Evolutionary conservation across 768 basidiomycete genomes (phyloP), one percentile per base, ranked within the genome.

Genomic region (Boletellus ananas): DNA sequence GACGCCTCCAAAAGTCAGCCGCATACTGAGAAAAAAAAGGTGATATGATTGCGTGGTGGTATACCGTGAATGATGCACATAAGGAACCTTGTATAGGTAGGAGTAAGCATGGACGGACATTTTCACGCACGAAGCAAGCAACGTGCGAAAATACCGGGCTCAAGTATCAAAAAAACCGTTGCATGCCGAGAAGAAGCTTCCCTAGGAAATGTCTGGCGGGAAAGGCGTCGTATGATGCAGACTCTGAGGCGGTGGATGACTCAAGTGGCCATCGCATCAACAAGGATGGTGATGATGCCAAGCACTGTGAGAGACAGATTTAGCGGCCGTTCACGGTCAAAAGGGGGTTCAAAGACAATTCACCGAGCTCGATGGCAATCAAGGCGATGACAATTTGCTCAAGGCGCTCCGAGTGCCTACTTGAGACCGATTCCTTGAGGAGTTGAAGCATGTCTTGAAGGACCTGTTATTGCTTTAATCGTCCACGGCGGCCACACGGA

Each of bases 371-470:
- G 45, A 94, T 87, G 35, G 72, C 94, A 63, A 96, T 95, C 49
- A 96, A 74, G 43, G 82, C 84, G 54, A 96, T 95, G 55, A 96
- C 89, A 50, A 96, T 92, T 65, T 90, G 89, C 67, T 96, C 94
- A 8, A 96, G 77, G 21, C 91, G 80, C 68, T 96, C 94, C 1
- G 91, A 83, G 61, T 96, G 92, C 59, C 84, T 83, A 57, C 85
- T 92, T 23, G 90, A 90, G 21, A 95, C 94, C 11, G 90, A 90
- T 70, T 96, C 94, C 69, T 97, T 97, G 45, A 97, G 73, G 45
- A 97, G 79, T 63, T 93, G 87, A 11, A 97, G 80, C 90, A 97
- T 95, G 67, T 97, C 94, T 76, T 97, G 94, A 33, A 97, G 71
- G 44, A 97, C 90, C 90, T 94, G 57, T 33, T 39, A 9, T 21